These are phyloP conservation scores for Ogataea philodendri DNA, from an alignment of 805 yeast genomes.

Conservation along the genomic window DNA sequence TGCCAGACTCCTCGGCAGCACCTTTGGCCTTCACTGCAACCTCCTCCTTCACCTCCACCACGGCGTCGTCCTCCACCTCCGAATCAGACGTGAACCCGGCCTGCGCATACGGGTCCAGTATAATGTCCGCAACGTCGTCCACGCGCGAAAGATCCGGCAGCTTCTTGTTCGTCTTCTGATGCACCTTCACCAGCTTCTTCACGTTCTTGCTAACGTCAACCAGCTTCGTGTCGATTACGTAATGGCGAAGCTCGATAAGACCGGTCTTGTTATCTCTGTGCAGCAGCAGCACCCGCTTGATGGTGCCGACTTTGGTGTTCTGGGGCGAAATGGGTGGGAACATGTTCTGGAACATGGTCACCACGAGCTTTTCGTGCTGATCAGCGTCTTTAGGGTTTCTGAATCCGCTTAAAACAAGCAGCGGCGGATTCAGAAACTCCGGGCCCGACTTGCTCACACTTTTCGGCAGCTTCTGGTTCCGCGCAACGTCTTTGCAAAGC, in stretches of 20 bases:
- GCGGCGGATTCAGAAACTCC: constrained; percentile 76
- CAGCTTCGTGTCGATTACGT: constrained; percentile 78
- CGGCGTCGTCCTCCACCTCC: constrained; percentile 88
- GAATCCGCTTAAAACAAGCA: constrained; percentile 92
- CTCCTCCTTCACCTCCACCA: constrained; percentile 54
- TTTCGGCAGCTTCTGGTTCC: constrained; percentile 72
- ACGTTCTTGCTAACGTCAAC: constrained; percentile 76
- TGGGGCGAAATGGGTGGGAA: constrained; percentile 94
- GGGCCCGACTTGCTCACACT: constrained; percentile 62
- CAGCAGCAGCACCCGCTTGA: constrained; percentile 81
- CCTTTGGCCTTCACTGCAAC: constrained; percentile 18
- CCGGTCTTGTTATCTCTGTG: constrained; percentile 71
- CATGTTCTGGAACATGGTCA: constrained; percentile 91
- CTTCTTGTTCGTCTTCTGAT: constrained; percentile 55
- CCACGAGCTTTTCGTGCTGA: constrained; percentile 73
- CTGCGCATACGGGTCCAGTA: constrained; percentile 79
- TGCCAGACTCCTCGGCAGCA: constrained; percentile 15
- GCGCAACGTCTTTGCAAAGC: constrained; percentile 74
- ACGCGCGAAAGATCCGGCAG: constrained; percentile 69
- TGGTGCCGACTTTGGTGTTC: constrained; percentile 64
- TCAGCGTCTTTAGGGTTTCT: constrained; percentile 60
- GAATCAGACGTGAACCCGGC: constrained; percentile 83
- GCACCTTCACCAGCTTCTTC: constrained; percentile 64
- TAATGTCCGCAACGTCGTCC: constrained; percentile 76
- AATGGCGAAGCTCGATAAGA: constrained; percentile 82